Base-by-base conservation (phyloP, 1,139 yeast species). In the Taiozyma sp. region DNA sequence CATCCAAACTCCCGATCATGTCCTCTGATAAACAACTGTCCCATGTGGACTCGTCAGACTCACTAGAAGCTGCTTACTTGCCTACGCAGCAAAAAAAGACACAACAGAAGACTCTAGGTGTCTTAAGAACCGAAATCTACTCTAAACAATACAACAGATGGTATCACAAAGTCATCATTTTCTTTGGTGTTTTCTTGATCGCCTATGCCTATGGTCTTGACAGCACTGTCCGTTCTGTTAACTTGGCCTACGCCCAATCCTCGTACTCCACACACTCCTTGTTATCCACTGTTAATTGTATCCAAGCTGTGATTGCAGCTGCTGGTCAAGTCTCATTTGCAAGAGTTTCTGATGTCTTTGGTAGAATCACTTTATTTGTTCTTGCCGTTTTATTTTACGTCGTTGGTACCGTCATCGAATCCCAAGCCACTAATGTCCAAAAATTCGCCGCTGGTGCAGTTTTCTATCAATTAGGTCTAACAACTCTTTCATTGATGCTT, bases 291-390 rank as follows among this genome's bases (percentile, higher is more conserved):
- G 80, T 84, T 47, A 79, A 79, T 57, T 84, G 82, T 48, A 78
- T 83, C 53, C 74, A 77, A 52, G 72, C 81, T 16, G 85, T 84
- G 45, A 77, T 83, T 45, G 86, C 84, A 42, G 88, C 89, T 43
- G 90, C 87, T n/a, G 78, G 87, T 27, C 86, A 83, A 64, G 83
- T 87, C 5, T 74, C 82, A 29, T 81, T 76, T 55, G 91, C 91
- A 8, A 71, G 88, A 56, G 70, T 84, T 39, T 76, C 88, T 10
- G 90, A 85, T 67, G 73, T 79, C 19, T 83, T 83, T 62, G 91
- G 91, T 42, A 78, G 92, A 61, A 65, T 81, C 46, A 83, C 83
- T 55, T 67, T 84, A 51, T 66, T 81, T 34, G 45, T 75, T 22
- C 64, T 81, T n/a, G 73, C 84, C 4, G 69, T 84, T 16, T 49